Evolutionary conservation across 371 early-diverging fungal genomes (phyloP).

Genomic region (Mucor indicus): DNA sequence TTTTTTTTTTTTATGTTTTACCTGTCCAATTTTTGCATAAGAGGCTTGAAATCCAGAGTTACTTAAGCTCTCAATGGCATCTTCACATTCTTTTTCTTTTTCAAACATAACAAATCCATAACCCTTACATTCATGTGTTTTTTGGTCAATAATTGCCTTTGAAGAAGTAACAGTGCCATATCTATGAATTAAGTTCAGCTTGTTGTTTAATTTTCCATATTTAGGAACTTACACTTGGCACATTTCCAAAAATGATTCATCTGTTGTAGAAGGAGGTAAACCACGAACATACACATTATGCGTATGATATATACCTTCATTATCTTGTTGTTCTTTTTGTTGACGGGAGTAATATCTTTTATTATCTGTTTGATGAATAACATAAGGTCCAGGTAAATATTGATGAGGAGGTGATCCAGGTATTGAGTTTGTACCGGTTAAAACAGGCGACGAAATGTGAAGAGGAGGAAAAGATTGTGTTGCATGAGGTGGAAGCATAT

Average conservation of each 20-base stretch:
- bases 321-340: no score
- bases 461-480: conserved; percentile 44
- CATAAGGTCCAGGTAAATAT: conserved; percentile 27
- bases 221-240: conserved; percentile 44
- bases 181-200: conserved; percentile 24
- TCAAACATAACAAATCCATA: conserved; percentile 92
- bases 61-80: conserved; percentile 71
- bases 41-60: conserved; percentile 69
- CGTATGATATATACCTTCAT: no score
- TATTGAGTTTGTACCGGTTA: conserved; percentile 33
- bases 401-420: conserved; percentile 40
- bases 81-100: conserved; percentile 59
- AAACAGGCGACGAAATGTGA: conserved; percentile 45
- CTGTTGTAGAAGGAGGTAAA: conserved; percentile 68
- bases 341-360: no score
- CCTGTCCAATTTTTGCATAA: conserved; percentile 69
- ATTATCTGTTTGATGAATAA: conserved; percentile 12
- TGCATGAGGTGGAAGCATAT: conserved; percentile 31
- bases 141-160: conserved; percentile 82
- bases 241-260: conserved; percentile 69
- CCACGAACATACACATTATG: conserved; percentile 86
- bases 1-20: conserved; percentile 12
- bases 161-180: conserved; percentile 80
- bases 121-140: conserved; percentile 82
- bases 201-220: background rate